Conservation (phyloP, 2,329 filamentous ascomycete genomes). For the Fusarium falciforme region DNA sequence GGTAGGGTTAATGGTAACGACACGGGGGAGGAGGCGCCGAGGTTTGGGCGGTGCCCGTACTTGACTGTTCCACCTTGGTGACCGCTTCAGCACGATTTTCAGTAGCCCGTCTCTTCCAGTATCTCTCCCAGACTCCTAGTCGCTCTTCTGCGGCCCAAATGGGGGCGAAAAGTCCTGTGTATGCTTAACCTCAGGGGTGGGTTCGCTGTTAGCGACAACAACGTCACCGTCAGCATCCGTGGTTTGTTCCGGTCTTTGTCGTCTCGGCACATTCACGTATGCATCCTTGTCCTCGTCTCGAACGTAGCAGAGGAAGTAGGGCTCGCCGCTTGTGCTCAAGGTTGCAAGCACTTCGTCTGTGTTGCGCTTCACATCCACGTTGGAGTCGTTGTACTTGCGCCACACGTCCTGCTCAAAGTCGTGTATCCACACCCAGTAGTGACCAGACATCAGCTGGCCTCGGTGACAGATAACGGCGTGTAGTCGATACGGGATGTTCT, state of each 20-base stretch:
- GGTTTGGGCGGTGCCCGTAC: background rate
- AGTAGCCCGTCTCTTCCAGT: background rate
- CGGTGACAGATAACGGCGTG: constrained; percentile 95
- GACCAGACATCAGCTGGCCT: constrained; percentile 78
- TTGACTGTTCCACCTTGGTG: background rate
- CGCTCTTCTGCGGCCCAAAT: constrained; percentile 23
- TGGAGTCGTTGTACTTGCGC: constrained; percentile 94
- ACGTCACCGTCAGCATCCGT: constrained; percentile 43
- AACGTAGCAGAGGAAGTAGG: constrained; percentile 88
- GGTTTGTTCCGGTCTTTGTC: constrained; percentile 40
- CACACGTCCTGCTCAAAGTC: constrained; percentile 86
- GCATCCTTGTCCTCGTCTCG: constrained; percentile 71
- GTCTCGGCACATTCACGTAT: constrained; percentile 59
- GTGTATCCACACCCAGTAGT: constrained; percentile 97
- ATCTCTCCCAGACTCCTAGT: constrained; percentile 28
- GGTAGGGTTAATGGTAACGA: background rate
- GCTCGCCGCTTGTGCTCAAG: constrained; percentile 77
- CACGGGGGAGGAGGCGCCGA: background rate
- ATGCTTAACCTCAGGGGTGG: background rate
- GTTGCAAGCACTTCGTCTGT: constrained; percentile 75
- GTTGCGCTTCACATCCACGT: constrained; percentile 76
- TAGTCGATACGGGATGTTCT: constrained; percentile 79
- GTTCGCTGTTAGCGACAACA: constrained; percentile 22
- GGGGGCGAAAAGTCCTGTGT: constrained; percentile 26
- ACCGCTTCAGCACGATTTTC: background rate